Base-by-base conservation (phyloP, 2,329 filamentous ascomycete genomes). In the Pseudopithomyces maydicus region DNA sequence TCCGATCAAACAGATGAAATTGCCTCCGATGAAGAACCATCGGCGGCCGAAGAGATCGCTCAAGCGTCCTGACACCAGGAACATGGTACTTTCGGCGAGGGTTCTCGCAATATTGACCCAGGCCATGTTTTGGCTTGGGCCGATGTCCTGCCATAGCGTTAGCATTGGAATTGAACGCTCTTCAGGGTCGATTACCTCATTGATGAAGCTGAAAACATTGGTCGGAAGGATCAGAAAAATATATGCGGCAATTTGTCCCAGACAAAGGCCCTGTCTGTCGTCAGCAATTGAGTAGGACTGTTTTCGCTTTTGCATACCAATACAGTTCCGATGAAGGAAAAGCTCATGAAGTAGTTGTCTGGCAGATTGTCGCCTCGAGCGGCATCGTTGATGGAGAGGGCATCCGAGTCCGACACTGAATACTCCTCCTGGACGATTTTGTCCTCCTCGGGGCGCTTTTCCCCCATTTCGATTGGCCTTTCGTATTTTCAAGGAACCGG, bases 201-300 rank as follows among this genome's bases (percentile, higher is more conserved):
- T 49, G 19, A 62, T 62, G 36, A 52, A 55, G 12, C 23, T 29
- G 11, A 62, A 26, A 12, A 57, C 51, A 23, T 62, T 62, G 12
- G 57, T 59, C n/a, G 59, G 59, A n/a, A 62, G 41, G 20, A 61
- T 55, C n/a, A 61, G 41, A 44, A 61, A 61, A 12, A 61, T 61
- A 36, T 58, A 58, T 6, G 58, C 58, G 12, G 52, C 26, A n/a
- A 61, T 58, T 43, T 58, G 56, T 15, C 33, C 56, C 3, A 58
- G 52, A 23, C 52, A 58, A 14, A 58, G 53, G 20, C 51, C 55
- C 45, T 55, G 17, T 14, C 39, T 15, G 8, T 12, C 17, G 48
- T 19, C 41, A 33, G 15, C 15, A 12, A 38, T 39, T n/a, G 41
- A 45, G 3, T 14, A 35, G 32, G 29, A n/a, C 41, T 29, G 19